Conservation (phyloP, 2,329 filamentous ascomycete species). For the Cladosporium sp. region DNA sequence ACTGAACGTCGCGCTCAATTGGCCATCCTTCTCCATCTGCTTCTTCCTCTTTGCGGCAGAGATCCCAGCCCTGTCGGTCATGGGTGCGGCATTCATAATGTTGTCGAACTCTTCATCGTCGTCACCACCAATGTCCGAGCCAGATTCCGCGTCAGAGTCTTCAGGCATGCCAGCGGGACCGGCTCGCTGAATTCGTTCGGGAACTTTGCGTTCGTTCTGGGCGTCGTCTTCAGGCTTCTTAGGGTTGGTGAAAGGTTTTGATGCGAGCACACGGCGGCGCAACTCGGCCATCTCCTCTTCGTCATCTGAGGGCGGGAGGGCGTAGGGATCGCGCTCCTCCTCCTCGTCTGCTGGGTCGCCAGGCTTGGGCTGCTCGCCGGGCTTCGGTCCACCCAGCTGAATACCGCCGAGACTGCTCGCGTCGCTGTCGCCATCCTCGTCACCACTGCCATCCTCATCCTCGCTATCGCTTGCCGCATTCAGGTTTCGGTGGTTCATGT, state of each 20-base stretch:
- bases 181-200: constrained; percentile 54
- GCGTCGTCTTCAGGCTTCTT: constrained; percentile 15
- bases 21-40: constrained; percentile 40
- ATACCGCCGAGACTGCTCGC: constrained; percentile 31
- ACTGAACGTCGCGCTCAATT: constrained; percentile 43
- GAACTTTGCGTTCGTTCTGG: constrained; percentile 48
- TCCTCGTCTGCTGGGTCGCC: constrained; percentile 37
- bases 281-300: constrained; percentile 92
- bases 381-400: constrained; percentile 33
- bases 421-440: constrained; percentile 36
- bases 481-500: constrained; percentile 64
- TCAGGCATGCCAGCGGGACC: constrained; percentile 28
- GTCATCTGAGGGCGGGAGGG: constrained; percentile 68
- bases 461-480: constrained; percentile 48
- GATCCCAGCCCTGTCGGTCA: constrained; percentile 79
- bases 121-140: constrained; percentile 58
- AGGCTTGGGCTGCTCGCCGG: constrained; percentile 45
- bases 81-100: constrained; percentile 84
- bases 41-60: constrained; percentile 53
- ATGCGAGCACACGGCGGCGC: constrained; percentile 79
- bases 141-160: constrained; percentile 64
- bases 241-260: constrained; percentile 74
- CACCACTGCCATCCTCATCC: constrained; percentile 37
- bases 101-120: constrained; percentile 81
- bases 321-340: constrained; percentile 60